These are phyloP conservation scores for Cladophialophora exuberans DNA, from an alignment of 2,329 filamentous ascomycete species.

Conservation along the genomic window DNA sequence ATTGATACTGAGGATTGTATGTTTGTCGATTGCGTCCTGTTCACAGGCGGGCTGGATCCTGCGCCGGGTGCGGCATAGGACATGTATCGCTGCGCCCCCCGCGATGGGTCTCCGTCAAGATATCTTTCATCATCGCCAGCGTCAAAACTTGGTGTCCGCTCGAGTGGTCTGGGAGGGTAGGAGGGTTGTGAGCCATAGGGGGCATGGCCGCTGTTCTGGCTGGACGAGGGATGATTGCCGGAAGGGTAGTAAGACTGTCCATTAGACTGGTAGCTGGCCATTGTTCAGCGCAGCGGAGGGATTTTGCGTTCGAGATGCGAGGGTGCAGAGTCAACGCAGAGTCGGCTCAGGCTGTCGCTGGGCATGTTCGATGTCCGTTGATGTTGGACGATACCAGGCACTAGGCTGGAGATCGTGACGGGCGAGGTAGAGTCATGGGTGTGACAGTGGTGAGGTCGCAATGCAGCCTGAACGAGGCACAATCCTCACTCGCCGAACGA, in stretches of 20 bases:
- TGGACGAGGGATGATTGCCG: slow-evolving; percentile 36
- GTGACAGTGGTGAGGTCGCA: slow-evolving; percentile 8
- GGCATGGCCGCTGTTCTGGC: slow-evolving; percentile 47
- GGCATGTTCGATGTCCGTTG: slow-evolving; percentile 24
- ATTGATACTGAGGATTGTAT: slow-evolving; percentile 42
- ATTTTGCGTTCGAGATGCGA: slow-evolving; percentile 10
- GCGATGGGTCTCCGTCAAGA: slow-evolving; percentile 38
- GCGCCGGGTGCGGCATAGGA: slow-evolving; percentile 12
- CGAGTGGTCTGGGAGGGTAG: slow-evolving; percentile 43
- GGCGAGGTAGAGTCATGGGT: slow-evolving; percentile 19
- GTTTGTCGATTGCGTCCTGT: slow-evolving; percentile 38
- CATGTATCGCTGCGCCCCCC: slow-evolving; percentile 18
- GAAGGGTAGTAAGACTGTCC: slow-evolving; percentile 51
- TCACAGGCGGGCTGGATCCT: slow-evolving; percentile 34
- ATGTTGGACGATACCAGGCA: slow-evolving; percentile 11
- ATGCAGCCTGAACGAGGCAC: slow-evolving; percentile 16
- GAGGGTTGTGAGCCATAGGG: slow-evolving; percentile 39
- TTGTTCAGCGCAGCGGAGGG: slow-evolving; percentile 36
- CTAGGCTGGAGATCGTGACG: slow-evolving; percentile 13
- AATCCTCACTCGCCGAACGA: slow-evolving; percentile 1
- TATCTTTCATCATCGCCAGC: slow-evolving; percentile 71
- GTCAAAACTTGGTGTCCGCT: slow-evolving; percentile 72
- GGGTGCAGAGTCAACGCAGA: slow-evolving; percentile 25
- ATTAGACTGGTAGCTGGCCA: slow-evolving; percentile 63
- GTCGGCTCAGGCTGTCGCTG: slow-evolving; percentile 16